Conservation (phyloP, 2,329 filamentous ascomycete genomes). For the Botrytis fragariae region DNA sequence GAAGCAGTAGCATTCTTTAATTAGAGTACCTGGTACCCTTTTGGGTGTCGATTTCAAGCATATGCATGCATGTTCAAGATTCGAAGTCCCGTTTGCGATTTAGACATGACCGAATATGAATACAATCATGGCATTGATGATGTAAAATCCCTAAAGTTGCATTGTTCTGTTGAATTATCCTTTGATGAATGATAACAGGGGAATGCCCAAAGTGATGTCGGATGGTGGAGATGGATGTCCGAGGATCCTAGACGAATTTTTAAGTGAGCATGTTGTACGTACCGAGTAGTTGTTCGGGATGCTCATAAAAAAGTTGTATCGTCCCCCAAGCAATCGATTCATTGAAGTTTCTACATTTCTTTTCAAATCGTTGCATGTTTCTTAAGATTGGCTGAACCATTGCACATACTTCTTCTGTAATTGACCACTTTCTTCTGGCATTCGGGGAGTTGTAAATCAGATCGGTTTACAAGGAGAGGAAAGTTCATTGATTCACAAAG, state of each 20-base stretch:
- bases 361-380: neutral
- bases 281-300: neutral
- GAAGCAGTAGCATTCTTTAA: neutral
- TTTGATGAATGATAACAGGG: neutral
- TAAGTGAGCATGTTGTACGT: neutral
- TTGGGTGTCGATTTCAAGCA: too few species aligned
- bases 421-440: neutral
- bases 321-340: neutral
- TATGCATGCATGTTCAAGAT: neutral
- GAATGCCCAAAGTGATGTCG: neutral
- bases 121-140: constrained; percentile 3
- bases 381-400: neutral
- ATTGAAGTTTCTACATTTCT: neutral
- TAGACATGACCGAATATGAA: neutral
- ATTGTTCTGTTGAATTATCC: constrained; percentile 6
- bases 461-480: neutral
- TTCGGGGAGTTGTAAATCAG: neutral
- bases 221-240: neutral
- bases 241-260: constrained; percentile 4
- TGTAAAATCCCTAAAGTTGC: constrained; percentile 1
- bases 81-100: neutral
- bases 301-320: constrained; percentile 12
- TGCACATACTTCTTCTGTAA: neutral
- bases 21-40: neutral
- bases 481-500: neutral